A percentile compares a stretch with the other conserved stretches of the same genome.
Conservation (phyloP, 2,329 filamentous ascomycete species). For the Fusarium equiseti region DNA sequence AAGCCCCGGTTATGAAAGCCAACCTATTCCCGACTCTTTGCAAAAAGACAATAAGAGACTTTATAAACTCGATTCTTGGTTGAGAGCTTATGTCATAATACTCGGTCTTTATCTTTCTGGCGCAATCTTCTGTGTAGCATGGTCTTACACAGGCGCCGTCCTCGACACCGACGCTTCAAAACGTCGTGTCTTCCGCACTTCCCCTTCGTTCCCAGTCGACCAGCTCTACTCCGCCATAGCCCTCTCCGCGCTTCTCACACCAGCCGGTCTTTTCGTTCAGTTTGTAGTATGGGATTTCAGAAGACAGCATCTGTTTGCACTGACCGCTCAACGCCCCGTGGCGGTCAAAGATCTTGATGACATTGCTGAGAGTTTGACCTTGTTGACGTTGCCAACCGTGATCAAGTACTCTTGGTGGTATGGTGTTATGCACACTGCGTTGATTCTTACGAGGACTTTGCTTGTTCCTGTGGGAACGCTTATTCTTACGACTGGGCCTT, state of each 20-base stretch:
- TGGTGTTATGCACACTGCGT: conserved; percentile 34
- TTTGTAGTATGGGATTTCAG: conserved; percentile 39
- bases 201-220: conserved; percentile 17
- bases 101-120: conserved; percentile 22
- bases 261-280: conserved; percentile 27
- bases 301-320: conserved; percentile 35
- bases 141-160: conserved; percentile 37
- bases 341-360: conserved; percentile 33
- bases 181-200: conserved; percentile 37
- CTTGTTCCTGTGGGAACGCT: conserved; percentile 37
- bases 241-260: conserved; percentile 25
- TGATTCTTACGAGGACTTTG: conserved; percentile 31
- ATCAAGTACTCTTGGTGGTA: conserved; percentile 43
- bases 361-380: conserved; percentile 35
- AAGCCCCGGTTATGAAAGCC: neutral
- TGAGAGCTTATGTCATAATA: conserved; percentile 34
- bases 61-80: conserved; percentile 33
- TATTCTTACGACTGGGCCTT: conserved; percentile 33
- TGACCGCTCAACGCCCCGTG: conserved; percentile 29
- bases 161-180: conserved; percentile 38
- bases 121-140: conserved; percentile 13
- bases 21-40: neutral
- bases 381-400: conserved; percentile 29
- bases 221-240: conserved; percentile 40
- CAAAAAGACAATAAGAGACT: conserved; percentile 10